Conservation (phyloP, 139 green algal species). For the Chlorella sp. region DNA sequence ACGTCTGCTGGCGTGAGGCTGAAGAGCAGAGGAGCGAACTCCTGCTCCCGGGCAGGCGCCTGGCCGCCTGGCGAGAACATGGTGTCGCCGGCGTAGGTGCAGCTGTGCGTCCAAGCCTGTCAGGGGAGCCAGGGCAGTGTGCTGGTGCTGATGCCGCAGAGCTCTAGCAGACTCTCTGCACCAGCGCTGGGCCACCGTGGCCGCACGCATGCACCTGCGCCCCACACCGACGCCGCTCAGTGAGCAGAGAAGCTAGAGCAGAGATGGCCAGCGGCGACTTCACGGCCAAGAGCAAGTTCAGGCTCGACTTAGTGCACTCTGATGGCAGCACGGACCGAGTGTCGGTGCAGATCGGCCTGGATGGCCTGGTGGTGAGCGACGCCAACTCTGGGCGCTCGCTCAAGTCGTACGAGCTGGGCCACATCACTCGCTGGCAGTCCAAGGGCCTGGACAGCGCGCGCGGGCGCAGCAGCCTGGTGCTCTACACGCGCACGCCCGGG, state of each 20-base stretch:
- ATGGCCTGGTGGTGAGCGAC: constrained; percentile 68
- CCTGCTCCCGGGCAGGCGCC: constrained; percentile 17
- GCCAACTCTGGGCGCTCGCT: constrained; percentile 37
- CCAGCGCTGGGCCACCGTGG: no score
- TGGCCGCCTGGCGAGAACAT: constrained; percentile 2
- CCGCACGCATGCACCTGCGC: no score
- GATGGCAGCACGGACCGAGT: constrained; percentile 41
- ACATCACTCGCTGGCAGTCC: constrained; percentile 60
- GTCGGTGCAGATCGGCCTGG: constrained; percentile 62
- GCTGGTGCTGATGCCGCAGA: no score
- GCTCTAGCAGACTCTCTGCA: no score
- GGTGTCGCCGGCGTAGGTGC: no score
- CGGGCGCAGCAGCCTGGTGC: constrained; percentile 54
- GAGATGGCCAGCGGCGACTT: no score
- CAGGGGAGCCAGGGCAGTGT: no score
- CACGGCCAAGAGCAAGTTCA: constrained; percentile 15
- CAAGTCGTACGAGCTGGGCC: constrained; percentile 70
- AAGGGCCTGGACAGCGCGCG: no score
- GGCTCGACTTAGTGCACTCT: constrained; percentile 18
- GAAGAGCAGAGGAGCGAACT: constrained; percentile 38
- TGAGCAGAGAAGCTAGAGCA: no score
- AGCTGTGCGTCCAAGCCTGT: no score
- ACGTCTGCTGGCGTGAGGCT: constrained; percentile 15
- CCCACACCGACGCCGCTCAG: no score
- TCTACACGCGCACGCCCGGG: constrained; percentile 73